Evolutionary conservation across 2,329 filamentous ascomycete species (phyloP), one percentile per base, ranked within the genome.

Genomic region (Claviceps monticola): DNA sequence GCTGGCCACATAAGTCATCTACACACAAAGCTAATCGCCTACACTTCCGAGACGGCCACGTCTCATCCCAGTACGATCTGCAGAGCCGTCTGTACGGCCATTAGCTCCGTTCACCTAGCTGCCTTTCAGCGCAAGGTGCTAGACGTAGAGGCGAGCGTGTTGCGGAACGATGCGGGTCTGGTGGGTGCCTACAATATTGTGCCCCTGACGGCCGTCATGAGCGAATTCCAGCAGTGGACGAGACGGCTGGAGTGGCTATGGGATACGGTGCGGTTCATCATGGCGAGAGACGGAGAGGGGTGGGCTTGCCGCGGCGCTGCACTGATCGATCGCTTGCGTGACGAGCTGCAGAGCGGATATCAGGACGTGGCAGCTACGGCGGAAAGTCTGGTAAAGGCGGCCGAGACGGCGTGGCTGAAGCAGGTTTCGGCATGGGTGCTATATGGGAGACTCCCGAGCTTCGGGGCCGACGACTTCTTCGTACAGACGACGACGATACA

Each of bases 121-220:
- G 78, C 77, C 9, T 97, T 97, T 59, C 89, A 94, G 65, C 76
- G 77, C 45, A 89, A 88, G 63, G 83, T 97, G 5, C 72, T 97
- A 8, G 80, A 89, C 51, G 88, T 96, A 4, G 93, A 98, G 68
- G 78, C 77, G 53, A 76, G 76, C 13, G 86, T 98, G 26, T 70
- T 97, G 49, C 78, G 75, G 46, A 80, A 82, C 60, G 88, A 96
- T 70, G 77, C 89, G 2, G 79, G 74, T 6, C 79, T 87, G 53
- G 91, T 97, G 1, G 91, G 91, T 43, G 91, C 87, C 1, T 95
- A 96, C 65, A 85, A 91, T 55, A 94, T 95, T 56, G 91, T 97
- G 21, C 91, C 93, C 2, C 69, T 98, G 59, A 94, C 93, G 48
- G 84, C 83, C 1, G 77, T 97, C 19, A 82, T 95, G 29, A 79